phyloP scores from a whole-genome alignment of 2,329 filamentous ascomycete genomes.

The Clathrospora elynae region DNA sequence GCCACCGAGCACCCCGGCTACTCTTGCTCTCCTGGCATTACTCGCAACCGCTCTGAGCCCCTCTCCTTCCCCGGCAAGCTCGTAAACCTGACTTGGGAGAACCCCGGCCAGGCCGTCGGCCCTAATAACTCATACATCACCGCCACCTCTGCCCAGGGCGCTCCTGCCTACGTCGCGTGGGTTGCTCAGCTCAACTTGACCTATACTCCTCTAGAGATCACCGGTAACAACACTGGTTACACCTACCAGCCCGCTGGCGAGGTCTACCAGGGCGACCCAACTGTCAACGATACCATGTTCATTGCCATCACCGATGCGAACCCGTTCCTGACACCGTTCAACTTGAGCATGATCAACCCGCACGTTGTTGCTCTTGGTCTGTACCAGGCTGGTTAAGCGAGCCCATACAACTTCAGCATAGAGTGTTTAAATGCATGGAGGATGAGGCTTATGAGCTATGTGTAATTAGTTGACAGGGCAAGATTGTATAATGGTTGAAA shows the following conservation, averaged over 20 bases:
- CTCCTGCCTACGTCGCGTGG: slow-evolving; percentile 74
- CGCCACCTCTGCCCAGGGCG: slow-evolving; percentile 57
- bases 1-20: slow-evolving; percentile 58
- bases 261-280: slow-evolving; percentile 70
- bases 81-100: slow-evolving; percentile 75
- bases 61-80: slow-evolving; percentile 75
- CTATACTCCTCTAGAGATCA: slow-evolving; percentile 65
- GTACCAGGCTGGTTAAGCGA: slow-evolving; percentile 75
- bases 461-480: too few species aligned
- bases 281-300: slow-evolving; percentile 79
- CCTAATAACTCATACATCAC: slow-evolving; percentile 86
- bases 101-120: slow-evolving; percentile 69
- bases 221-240: slow-evolving; percentile 64
- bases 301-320: slow-evolving; percentile 74
- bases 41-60: slow-evolving; percentile 70
- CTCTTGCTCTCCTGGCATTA: slow-evolving; percentile 68
- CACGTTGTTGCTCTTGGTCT: slow-evolving; percentile 75
- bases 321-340: slow-evolving; percentile 74
- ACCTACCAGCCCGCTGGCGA: slow-evolving; percentile 74
- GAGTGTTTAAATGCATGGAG: neutral
- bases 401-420: slow-evolving; percentile 1
- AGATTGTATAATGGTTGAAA: too few species aligned
- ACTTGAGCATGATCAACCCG: slow-evolving; percentile 73
- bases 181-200: slow-evolving; percentile 69
- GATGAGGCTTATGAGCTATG: slow-evolving; percentile 8